Evolutionary conservation across 345 rosid species (phyloP).

Genomic region (Aquilaria malaccensis): DNA sequence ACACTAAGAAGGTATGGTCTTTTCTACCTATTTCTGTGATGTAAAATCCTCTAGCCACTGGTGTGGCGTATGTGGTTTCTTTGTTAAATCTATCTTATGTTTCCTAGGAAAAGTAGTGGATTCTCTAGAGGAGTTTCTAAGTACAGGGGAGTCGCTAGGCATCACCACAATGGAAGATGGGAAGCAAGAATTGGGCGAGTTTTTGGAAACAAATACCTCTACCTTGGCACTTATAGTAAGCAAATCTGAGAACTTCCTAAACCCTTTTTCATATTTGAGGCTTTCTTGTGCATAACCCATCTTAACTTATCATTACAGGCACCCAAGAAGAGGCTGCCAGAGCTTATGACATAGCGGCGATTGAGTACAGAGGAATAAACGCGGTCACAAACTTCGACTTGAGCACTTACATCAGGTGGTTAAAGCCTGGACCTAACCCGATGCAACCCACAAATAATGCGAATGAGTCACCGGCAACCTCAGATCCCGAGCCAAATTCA

Average conservation of each 20-base stretch:
- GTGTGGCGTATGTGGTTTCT: not conserved
- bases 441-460: conserved; percentile 12
- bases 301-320: conserved; percentile 14
- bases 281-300: not conserved
- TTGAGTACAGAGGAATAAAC: conserved; percentile 41
- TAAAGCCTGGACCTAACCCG: conserved; percentile 29
- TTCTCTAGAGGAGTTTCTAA: conserved; percentile 66
- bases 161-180: conserved; percentile 72
- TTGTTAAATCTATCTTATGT: not conserved
- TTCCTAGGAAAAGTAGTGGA: conserved; percentile 58
- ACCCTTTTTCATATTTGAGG: not conserved
- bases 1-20: conserved; percentile 46
- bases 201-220: conserved; percentile 65
- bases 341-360: conserved; percentile 49
- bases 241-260: not conserved
- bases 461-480: conserved; percentile 13
- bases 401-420: conserved; percentile 43
- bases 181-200: conserved; percentile 73
- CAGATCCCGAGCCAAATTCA: conserved; percentile 14
- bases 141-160: conserved; percentile 74
- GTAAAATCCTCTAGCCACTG: too few relatives aligned
- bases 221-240: conserved; percentile 72
- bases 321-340: conserved; percentile 56
- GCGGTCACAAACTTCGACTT: conserved; percentile 50
- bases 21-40: not conserved